Evolutionary conservation across 2,329 filamentous ascomycete species (phyloP).

Genomic region (Westerdykella aurantiaca): DNA sequence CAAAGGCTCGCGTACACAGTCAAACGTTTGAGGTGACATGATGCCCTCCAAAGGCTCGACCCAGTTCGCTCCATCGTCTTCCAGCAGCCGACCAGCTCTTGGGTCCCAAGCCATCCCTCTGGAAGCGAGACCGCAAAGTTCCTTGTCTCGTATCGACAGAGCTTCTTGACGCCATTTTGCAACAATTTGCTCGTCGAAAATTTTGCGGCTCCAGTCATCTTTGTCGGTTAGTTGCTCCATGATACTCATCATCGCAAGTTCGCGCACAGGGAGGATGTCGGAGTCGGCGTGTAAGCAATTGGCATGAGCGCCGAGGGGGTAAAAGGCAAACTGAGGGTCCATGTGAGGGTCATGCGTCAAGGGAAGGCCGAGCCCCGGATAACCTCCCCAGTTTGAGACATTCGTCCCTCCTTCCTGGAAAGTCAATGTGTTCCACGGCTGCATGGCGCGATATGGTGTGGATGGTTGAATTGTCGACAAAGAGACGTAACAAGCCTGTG

Average conservation of each 20-base stretch:
- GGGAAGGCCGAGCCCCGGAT: slow-evolving; percentile 18
- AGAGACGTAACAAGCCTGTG: too few species aligned
- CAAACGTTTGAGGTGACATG: slow-evolving; percentile 10
- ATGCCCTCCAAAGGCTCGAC: slow-evolving; percentile 6
- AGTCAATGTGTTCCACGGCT: too few species aligned
- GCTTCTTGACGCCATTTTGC: slow-evolving; percentile 22
- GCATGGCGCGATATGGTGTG: too few species aligned
- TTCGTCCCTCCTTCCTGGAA: too few species aligned
- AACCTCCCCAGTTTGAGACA: background rate
- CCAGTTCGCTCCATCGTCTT: background rate
- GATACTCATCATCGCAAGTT: slow-evolving; percentile 28
- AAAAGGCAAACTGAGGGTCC: slow-evolving; percentile 2
- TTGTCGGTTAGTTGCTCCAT: slow-evolving; percentile 36
- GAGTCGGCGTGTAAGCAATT: slow-evolving; percentile 4
- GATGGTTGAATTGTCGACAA: too few species aligned
- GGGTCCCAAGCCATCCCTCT: background rate
- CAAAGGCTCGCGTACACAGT: slow-evolving; percentile 9
- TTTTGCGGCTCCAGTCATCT: slow-evolving; percentile 32
- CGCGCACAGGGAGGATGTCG: slow-evolving; percentile 23
- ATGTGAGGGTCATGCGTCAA: slow-evolving; percentile 2
- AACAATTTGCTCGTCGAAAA: slow-evolving; percentile 20
- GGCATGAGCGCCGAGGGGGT: slow-evolving; percentile 14
- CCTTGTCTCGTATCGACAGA: slow-evolving; percentile 11
- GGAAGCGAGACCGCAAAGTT: slow-evolving; percentile 10
- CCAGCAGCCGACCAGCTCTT: background rate